Base-by-base conservation (phyloP, 192 early-diverging fungal species). In the Entomortierella chlamydospora region DNA sequence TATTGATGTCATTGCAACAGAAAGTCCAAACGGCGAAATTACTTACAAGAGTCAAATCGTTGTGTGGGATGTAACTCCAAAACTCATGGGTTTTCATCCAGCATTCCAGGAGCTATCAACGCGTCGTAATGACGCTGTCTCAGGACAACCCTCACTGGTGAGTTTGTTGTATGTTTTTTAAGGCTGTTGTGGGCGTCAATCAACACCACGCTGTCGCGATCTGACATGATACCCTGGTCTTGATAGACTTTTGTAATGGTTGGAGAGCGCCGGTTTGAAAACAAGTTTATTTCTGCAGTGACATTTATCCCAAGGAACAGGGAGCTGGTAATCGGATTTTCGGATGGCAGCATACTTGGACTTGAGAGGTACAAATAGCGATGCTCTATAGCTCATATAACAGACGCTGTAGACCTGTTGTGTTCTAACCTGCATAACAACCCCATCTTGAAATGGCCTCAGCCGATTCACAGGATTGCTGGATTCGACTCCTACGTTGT, bases 41-140 rank as follows among this genome's bases (percentile, higher is more conserved):
- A 52, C 51, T 9, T 79, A 79, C 58, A 70, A 43, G 22, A 66
- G 76, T 31, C 76, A 79, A 20, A 57, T 70, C 30, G 63, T 47
- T 8, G 56, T 70, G 2, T 79, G 76, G 76, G 76, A 79, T 25
- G 54, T 79, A 1, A 65, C 76, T 8, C 57, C 68, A 10, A 79
- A 66, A 39, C 23, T 70, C 7, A 50, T 79, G 41, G 76, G 76
- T 31, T 79, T 79, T 61, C 76, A 79, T 45, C 62, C 68, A 2
- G 76, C 76, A 28, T 79, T 79, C 17, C 76, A 79, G 42, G 76
- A 70, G 41, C 43, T 79, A 18, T 79, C 76, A 9, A 79, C 76
- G 1, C 76, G 76, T 22, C 50, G 76, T 23, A 79, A 70, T 22
- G 76, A 79, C 25, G 76, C 68, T 28, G 51, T 65, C 4, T 60